Evolutionary conservation across 2,329 filamentous ascomycete genomes (phyloP).

Genomic region (Alternaria sp.): DNA sequence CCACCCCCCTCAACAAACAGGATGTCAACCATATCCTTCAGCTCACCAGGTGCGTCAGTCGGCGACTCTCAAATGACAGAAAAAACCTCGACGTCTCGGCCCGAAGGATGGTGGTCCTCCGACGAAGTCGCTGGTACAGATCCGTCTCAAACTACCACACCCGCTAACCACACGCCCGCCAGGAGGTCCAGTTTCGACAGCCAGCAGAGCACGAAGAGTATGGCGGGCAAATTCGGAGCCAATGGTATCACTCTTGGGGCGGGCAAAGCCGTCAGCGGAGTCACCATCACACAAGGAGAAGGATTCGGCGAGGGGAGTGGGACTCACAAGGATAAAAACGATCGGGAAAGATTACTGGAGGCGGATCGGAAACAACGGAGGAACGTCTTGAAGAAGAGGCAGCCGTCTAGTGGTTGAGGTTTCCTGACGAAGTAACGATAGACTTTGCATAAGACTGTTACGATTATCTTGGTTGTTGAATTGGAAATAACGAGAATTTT

Average conservation of each 20-base stretch:
- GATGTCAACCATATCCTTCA: constrained; percentile 13
- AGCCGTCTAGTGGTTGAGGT: neutral
- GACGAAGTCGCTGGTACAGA: constrained; percentile 46
- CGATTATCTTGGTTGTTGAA: neutral
- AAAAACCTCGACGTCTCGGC: constrained; percentile 39
- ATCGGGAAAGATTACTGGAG: constrained; percentile 3
- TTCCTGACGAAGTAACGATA: neutral
- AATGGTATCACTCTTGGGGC: constrained; percentile 44
- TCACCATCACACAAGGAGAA: constrained; percentile 27
- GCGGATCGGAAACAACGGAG: constrained; percentile 6
- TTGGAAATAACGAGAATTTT: neutral
- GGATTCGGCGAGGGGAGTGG: constrained; percentile 14
- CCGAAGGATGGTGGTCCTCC: constrained; percentile 49
- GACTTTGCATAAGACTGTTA: neutral
- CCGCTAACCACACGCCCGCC: constrained; percentile 14
- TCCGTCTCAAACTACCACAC: constrained; percentile 27
- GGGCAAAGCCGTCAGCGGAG: constrained; percentile 39
- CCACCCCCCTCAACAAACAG: constrained; percentile 9
- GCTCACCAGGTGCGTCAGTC: constrained; percentile 30
- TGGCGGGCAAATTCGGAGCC: constrained; percentile 33
- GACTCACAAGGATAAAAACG: neutral
- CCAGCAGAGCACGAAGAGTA: constrained; percentile 30
- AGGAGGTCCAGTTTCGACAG: constrained; percentile 35
- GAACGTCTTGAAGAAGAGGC: constrained; percentile 12
- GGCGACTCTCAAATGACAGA: constrained; percentile 37